These are phyloP conservation scores for Teunomyces lycoperdinae DNA, from an alignment of 805 yeast genomes.

Conservation along the genomic window DNA sequence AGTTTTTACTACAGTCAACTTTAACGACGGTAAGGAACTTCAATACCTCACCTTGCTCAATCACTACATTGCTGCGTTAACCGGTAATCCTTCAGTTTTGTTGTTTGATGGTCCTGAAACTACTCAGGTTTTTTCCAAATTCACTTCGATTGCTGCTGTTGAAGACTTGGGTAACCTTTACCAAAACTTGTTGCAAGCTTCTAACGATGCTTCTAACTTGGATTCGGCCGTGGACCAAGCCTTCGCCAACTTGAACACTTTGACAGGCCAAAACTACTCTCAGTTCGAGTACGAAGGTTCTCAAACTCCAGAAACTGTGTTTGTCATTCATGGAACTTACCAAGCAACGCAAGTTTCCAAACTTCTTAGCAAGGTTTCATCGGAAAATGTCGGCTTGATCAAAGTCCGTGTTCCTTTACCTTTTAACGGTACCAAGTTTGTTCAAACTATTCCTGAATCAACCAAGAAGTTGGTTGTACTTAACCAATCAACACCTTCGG, in stretches of 20 bases:
- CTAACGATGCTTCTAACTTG: slow-evolving; percentile 19
- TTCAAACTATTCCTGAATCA: slow-evolving; percentile 54
- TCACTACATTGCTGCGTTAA: slow-evolving; percentile 51
- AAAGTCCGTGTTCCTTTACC: slow-evolving; percentile 79
- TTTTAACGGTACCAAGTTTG: slow-evolving; percentile 63
- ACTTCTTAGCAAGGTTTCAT: slow-evolving; percentile 35
- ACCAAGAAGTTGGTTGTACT: slow-evolving; percentile 64
- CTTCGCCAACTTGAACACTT: slow-evolving; percentile 48
- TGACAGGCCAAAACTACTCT: slow-evolving; percentile 51
- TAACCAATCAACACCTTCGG: slow-evolving; percentile 44
- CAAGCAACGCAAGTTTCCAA: slow-evolving; percentile 56
- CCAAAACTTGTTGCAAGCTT: slow-evolving; percentile 30
- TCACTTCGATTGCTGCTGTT: slow-evolving; percentile 43
- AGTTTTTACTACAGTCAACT: slow-evolving; percentile 62
- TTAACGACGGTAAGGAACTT: slow-evolving; percentile 50
- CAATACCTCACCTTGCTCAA: slow-evolving; percentile 67
- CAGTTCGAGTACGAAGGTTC: slow-evolving; percentile 74
- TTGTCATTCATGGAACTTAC: slow-evolving; percentile 75
- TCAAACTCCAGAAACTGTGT: slow-evolving; percentile 62
- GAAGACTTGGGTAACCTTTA: slow-evolving; percentile 39
- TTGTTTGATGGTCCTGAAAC: slow-evolving; percentile 79
- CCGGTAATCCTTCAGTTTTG: slow-evolving; percentile 59
- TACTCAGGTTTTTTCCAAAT: slow-evolving; percentile 48
- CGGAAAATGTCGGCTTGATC: slow-evolving; percentile 55
- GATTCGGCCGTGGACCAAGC: slow-evolving; percentile 45